These are phyloP conservation scores for Urtica urens DNA, from an alignment of 306 rosid species.

Conservation along the genomic window DNA sequence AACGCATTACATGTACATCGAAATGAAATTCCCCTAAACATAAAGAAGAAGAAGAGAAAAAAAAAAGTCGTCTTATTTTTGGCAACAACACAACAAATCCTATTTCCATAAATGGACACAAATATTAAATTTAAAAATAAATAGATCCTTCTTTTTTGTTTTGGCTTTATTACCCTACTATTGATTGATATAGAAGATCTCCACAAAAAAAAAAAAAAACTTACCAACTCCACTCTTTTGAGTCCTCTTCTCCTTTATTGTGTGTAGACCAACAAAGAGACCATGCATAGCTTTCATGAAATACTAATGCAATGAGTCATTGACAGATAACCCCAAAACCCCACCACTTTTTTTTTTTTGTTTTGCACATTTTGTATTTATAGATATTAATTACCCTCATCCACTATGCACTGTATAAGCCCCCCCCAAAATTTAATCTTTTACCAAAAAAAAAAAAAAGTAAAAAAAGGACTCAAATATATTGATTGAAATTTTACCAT, in stretches of 20 bases:
- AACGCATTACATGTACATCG: neutral
- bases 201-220: neutral
- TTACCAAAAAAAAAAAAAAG: neutral
- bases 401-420: neutral
- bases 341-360: neutral
- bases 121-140: neutral
- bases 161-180: too few relatives aligned
- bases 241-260: conserved; percentile 1
- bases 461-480: too few relatives aligned
- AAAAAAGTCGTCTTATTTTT: neutral
- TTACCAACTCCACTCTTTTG: neutral
- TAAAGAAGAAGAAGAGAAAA: neutral
- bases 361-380: neutral
- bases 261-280: neutral
- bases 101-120: conserved; percentile 1
- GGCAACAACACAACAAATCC: neutral
- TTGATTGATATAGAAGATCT: too few relatives aligned
- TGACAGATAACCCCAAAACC: conserved; percentile 4
- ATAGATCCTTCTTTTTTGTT: too few relatives aligned
- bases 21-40: neutral
- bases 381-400: neutral
- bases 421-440: neutral
- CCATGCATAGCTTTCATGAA: neutral
- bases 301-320: too few relatives aligned
- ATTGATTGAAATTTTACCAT: too few relatives aligned